These are phyloP conservation scores for Phycomyces blakesleeanus DNA, from an alignment of 192 early-diverging fungal genomes.

Conservation along the genomic window DNA sequence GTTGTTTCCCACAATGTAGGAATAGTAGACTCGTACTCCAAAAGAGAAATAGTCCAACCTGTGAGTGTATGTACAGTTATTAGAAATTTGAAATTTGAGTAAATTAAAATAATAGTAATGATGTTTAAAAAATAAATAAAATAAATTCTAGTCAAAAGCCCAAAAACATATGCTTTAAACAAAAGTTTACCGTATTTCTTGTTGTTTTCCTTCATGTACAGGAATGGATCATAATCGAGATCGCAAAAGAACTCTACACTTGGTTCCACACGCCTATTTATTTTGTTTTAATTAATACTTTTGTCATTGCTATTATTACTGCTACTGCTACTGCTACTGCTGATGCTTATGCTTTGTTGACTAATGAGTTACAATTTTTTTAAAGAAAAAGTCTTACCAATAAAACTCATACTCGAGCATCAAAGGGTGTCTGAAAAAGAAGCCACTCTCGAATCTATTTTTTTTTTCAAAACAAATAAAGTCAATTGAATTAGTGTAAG, in stretches of 20 bases:
- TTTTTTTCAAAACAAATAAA: too few species aligned
- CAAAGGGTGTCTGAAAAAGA: conserved; percentile 71
- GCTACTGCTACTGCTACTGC: too few species aligned
- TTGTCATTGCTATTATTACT: too few species aligned
- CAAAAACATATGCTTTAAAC: too few species aligned
- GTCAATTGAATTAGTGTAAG: too few species aligned
- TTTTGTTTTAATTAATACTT: too few species aligned
- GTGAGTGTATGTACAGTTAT: too few species aligned
- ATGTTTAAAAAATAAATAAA: too few species aligned
- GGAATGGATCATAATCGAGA: conserved; percentile 78
- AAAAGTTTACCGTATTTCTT: conserved; percentile 71
- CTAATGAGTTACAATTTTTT: not conserved
- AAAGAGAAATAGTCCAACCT: conserved; percentile 58
- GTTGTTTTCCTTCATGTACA: conserved; percentile 67
- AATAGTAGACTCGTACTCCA: conserved; percentile 63
- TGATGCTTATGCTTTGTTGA: not conserved
- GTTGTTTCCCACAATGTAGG: conserved; percentile 71
- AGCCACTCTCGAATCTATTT: conserved; percentile 70
- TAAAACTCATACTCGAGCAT: conserved; percentile 70
- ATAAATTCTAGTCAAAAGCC: too few species aligned
- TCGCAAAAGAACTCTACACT: conserved; percentile 76
- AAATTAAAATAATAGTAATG: too few species aligned
- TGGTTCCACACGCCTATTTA: conserved; percentile 68
- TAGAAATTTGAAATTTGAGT: too few species aligned
- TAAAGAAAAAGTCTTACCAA: conserved; percentile 42